Evolutionary conservation across 1,284 basidiomycete genomes (phyloP).

Genomic region (Inonotus hispidus): DNA sequence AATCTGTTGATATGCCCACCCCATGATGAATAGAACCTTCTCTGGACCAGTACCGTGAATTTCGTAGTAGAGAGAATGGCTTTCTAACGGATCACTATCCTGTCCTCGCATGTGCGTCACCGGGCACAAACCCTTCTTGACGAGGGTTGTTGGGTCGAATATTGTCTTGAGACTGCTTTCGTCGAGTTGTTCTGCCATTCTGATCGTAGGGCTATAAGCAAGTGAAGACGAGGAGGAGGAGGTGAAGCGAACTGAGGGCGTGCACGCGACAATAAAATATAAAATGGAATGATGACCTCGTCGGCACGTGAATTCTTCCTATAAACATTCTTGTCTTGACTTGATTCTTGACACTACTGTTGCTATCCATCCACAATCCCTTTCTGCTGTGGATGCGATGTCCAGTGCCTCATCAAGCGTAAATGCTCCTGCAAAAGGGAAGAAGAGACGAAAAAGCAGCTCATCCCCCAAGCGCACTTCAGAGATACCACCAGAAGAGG

Average conservation of each 20-base stretch:
- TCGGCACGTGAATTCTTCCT: background rate
- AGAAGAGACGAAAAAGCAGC: background rate
- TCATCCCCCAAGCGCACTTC: background rate
- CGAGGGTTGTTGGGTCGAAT: constrained; percentile 54
- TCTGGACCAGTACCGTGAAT: constrained; percentile 61
- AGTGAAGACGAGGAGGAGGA: background rate
- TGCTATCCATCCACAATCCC: background rate
- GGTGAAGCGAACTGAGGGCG: background rate
- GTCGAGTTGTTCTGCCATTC: background rate
- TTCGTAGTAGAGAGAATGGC: constrained; percentile 73
- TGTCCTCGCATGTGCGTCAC: constrained; percentile 53
- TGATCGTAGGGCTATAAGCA: background rate
- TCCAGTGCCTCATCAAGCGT: background rate
- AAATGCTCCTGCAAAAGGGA: background rate
- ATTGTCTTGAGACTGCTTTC: constrained; percentile 31
- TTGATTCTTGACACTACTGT: too few relatives aligned
- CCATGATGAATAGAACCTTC: constrained; percentile 71
- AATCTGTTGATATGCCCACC: constrained; percentile 29
- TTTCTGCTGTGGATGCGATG: background rate
- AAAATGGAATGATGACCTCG: background rate
- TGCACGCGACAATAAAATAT: background rate
- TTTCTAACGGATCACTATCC: constrained; percentile 42
- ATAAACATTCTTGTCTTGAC: too few relatives aligned
- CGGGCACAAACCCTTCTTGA: constrained; percentile 66
- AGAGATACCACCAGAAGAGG: background rate